Evolutionary conservation across 2,329 filamentous ascomycete species (phyloP), one percentile per base, ranked within the genome.

Genomic region (Pseudogymnoascus sp.): DNA sequence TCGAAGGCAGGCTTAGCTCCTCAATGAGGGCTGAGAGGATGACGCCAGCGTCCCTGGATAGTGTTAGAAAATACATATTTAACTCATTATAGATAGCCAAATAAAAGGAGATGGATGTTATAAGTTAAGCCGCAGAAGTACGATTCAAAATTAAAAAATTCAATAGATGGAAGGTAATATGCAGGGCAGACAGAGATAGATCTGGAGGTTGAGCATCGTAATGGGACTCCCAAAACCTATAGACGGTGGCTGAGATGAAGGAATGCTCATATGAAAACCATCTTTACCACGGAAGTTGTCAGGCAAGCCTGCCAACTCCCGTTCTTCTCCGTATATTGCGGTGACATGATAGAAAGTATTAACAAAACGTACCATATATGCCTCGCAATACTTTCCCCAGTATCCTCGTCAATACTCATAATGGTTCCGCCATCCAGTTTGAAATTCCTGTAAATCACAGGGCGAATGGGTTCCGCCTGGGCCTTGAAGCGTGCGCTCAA

Each of bases 331-430:
- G 19, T 21, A 50, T 28, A 50, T 8, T 7, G 50, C 17, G 6
- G 17, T 13, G 50, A 9, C 28, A 57, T 35, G 11, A 33, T 57
- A 33, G 15, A 33, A 33, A 3, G 15, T 11, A 57, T n/a, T 2
- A 57, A 35, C 28, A 31, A 28, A 64, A 63, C 69, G 50, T 57
- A 87, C 87, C 87, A 90, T 60, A 90, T 79, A 75, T 90, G 87
- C 44, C 86, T 78, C 5, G 87, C 87, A 69, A 90, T 90, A 71
- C 85, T 88, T 70, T 90, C 87, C 3, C 87, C 87, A 0, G 85
- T 88, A 69, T 90, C 87, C 71, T 90, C 87, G 78, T 83, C 86
- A 50, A 90, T 82, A 35, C 74, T 73, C 9, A 74, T 63, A 17
- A 65, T 53, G 17, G 21, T 36, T 11, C 35, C 59, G 13, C 44